Percentiles rank a stretch among this genome's conserved stretches.
phyloP scores from a whole-genome alignment of 805 yeast genomes.

The Candida endomychidarum region DNA sequence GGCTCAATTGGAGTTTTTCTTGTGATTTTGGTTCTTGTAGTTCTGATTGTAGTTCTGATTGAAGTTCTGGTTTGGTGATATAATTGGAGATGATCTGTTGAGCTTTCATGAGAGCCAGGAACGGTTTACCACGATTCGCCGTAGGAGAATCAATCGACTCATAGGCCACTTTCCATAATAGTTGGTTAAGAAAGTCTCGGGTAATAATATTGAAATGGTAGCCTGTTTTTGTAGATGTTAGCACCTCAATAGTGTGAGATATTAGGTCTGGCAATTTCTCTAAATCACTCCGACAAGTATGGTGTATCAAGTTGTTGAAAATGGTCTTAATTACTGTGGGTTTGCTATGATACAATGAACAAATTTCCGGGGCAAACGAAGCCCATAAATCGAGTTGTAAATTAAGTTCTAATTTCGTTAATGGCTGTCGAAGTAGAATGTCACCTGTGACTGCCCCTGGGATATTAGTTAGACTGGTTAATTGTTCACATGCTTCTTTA shows the following conservation, averaged over 20 bases:
- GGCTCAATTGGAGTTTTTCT: conserved; percentile 22
- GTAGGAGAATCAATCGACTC: conserved; percentile 12
- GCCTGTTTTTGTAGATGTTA: conserved; percentile 22
- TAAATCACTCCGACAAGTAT: conserved; percentile 26
- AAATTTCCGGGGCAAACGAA: conserved; percentile 23
- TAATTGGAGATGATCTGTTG: conserved; percentile 9
- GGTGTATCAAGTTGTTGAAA: conserved; percentile 29
- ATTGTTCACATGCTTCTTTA: conserved; percentile 29
- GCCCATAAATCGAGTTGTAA: conserved; percentile 40
- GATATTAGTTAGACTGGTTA: conserved; percentile 27
- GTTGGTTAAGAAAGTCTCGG: conserved; percentile 21
- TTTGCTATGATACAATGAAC: conserved; percentile 21
- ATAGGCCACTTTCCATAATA: conserved; percentile 31
- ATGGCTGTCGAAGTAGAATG: conserved; percentile 38
- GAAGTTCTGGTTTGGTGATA: no score
- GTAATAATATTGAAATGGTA: conserved; percentile 22
- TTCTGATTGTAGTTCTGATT: no score
- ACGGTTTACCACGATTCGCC: background rate
- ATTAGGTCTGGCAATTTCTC: conserved; percentile 21
- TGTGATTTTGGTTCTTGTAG: no score
- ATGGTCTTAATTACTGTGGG: conserved; percentile 19
- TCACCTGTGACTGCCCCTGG: conserved; percentile 43
- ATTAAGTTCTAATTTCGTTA: conserved; percentile 27
- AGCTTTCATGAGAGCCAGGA: conserved; percentile 12
- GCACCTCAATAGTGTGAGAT: conserved; percentile 17